These are phyloP conservation scores for Sonneratia caseolaris DNA, from an alignment of 345 rosid genomes.

Conservation along the genomic window DNA sequence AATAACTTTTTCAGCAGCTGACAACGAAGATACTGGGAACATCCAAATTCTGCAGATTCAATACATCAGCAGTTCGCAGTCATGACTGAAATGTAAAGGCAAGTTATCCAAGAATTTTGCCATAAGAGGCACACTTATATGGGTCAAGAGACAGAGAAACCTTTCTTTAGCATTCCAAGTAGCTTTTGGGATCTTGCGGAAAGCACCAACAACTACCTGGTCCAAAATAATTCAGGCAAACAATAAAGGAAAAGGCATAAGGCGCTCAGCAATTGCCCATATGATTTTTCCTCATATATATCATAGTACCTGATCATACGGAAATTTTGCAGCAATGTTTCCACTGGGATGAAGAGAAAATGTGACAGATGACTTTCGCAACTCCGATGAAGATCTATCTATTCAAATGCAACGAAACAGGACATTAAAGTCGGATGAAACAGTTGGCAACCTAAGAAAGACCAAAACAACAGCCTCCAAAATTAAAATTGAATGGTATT, in stretches of 20 bases:
- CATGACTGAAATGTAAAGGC: background rate
- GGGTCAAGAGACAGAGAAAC: conserved; percentile 23
- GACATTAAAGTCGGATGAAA: background rate
- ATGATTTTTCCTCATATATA: conserved; percentile 2
- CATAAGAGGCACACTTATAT: background rate
- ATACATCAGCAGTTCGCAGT: background rate
- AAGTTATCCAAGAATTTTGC: background rate
- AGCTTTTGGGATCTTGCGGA: conserved; percentile 73
- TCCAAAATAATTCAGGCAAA: conserved; percentile 2
- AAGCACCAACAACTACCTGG: conserved; percentile 57
- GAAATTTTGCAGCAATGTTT: conserved; percentile 65
- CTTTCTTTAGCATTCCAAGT: conserved; percentile 91
- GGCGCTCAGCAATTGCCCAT: background rate
- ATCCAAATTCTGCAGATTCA: conserved; percentile 58
- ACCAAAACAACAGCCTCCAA: background rate
- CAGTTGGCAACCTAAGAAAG: background rate
- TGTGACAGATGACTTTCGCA: conserved; percentile 46
- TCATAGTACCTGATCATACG: conserved; percentile 45
- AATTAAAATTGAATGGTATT: background rate
- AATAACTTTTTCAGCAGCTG: conserved; percentile 49
- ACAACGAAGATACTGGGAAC: conserved; percentile 62
- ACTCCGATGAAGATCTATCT: conserved; percentile 34
- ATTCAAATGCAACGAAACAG: background rate
- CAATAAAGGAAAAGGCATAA: conserved; percentile 4
- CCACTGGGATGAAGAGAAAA: conserved; percentile 61